These are phyloP conservation scores for Tulasnella sp. DNA, from an alignment of 768 basidiomycete genomes.

Conservation along the genomic window DNA sequence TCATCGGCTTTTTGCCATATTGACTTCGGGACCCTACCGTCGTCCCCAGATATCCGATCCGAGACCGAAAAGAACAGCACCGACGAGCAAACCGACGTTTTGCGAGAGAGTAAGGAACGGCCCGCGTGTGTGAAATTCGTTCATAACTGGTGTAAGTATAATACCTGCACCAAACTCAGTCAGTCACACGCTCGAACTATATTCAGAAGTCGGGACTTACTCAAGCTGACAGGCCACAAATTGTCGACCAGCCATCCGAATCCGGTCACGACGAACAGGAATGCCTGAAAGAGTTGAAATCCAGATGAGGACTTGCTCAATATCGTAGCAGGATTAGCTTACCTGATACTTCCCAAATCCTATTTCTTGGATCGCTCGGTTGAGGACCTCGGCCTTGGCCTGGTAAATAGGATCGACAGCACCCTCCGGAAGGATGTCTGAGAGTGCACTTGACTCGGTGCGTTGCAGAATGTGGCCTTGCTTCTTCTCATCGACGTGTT, in stretches of 20 bases:
- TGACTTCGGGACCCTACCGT: slow-evolving; percentile 27
- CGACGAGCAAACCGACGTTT: slow-evolving; percentile 58
- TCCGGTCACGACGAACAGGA: slow-evolving; percentile 50
- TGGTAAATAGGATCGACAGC: slow-evolving; percentile 47
- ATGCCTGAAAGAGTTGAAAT: background rate
- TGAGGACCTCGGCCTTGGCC: slow-evolving; percentile 45
- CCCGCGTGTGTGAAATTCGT: slow-evolving; percentile 51
- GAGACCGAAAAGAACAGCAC: slow-evolving; percentile 53
- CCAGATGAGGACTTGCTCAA: background rate
- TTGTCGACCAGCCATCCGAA: slow-evolving; percentile 71
- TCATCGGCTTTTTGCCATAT: background rate
- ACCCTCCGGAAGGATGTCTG: slow-evolving; percentile 18
- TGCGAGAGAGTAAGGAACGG: slow-evolving; percentile 58
- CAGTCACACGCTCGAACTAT: slow-evolving; percentile 33
- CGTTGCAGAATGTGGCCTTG: background rate
- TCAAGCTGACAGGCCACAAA: slow-evolving; percentile 51
- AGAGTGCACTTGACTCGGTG: background rate
- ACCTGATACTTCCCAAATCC: slow-evolving; percentile 60
- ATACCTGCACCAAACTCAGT: slow-evolving; percentile 33
- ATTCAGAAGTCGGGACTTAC: slow-evolving; percentile 24
- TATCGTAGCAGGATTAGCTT: background rate
- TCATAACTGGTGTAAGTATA: slow-evolving; percentile 37
- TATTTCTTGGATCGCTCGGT: slow-evolving; percentile 50
- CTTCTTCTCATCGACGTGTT: background rate
- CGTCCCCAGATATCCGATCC: slow-evolving; percentile 63